These are phyloP conservation scores for Aspergillus egyptiacus DNA, from an alignment of 495 filamentous ascomycete genomes.

Conservation along the genomic window DNA sequence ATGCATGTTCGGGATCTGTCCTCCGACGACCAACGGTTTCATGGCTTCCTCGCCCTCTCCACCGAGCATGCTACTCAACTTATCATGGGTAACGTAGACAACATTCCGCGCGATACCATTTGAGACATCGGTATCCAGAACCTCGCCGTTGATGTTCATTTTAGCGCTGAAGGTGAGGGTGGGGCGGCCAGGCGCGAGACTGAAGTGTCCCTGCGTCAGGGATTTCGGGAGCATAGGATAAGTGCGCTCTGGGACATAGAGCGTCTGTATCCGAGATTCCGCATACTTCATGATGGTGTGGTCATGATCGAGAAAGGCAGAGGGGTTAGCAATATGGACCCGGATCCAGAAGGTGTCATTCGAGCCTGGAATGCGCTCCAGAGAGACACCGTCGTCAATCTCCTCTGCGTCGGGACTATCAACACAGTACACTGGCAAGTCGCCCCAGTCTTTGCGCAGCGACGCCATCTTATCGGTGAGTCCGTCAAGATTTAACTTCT, in stretches of 20 bases:
- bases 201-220: conserved; percentile 57
- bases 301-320: conserved; percentile 64
- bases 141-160: conserved; percentile 57
- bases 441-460: conserved; percentile 65
- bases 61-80: conserved; percentile 46
- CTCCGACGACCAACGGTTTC: conserved; percentile 36
- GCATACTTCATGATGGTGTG: conserved; percentile 59
- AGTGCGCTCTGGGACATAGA: conserved; percentile 70
- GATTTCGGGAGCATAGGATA: conserved; percentile 67
- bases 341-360: conserved; percentile 68
- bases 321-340: conserved; percentile 88
- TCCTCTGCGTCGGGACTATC: conserved; percentile 66
- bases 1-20: conserved; percentile 17
- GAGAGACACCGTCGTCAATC: conserved; percentile 84
- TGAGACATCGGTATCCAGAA: conserved; percentile 64
- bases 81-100: conserved; percentile 60
- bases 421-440: conserved; percentile 74
- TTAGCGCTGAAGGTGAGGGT: conserved; percentile 79
- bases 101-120: conserved; percentile 69
- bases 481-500: conserved; percentile 23
- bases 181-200: conserved; percentile 58
- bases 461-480: conserved; percentile 44
- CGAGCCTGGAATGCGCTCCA: conserved; percentile 59
- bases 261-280: conserved; percentile 52
- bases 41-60: conserved; percentile 13